Base-by-base conservation (phyloP, 176 grass and related monocot genomes). In the Musa schizocarpa region DNA sequence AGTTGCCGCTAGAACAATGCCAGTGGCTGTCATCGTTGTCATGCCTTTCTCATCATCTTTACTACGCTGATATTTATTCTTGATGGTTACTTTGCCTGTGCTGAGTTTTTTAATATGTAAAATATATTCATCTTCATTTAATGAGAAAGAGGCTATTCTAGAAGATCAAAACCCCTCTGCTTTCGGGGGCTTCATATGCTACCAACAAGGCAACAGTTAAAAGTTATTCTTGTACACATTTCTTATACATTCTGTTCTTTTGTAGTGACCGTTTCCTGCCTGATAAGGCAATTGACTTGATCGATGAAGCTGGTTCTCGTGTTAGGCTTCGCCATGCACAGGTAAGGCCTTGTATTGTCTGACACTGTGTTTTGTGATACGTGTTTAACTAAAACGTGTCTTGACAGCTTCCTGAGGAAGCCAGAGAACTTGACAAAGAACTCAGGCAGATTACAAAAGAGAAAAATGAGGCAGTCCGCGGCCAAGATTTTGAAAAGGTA, bases 251-350 rank as follows among this genome's bases (percentile, higher is more conserved):
- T 58, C 19, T 56, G 9, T 12, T 29, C 13, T 8, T 19, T 16
- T 76, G 51, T 21, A 77, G 75, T 77, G 75, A 65, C 21, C 75
- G 61, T 13, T 77, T 77, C 59, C 75, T 77, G 9, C 75, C 61
- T 53, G 75, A 77, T 23, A 77, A 77, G 52, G 75, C 75, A 66
- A 77, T 77, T 13, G 61, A 77, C 61, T 65, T 77, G 75, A 77
- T 77, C 23, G 75, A 77, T 77, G 75, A 77, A 65, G 75, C 75
- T 66, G 75, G 61, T n/a, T 77, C 75, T 24, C 55, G 59, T 77
- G 75, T 77, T 66, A 64, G 61, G 50, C 75, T 65, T 77, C 29
- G 0, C 12, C 75, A 77, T 65, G 59, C 61, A 52, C 61, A 53
- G 61, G 75, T 77, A 66, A 16, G 61, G 7, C 66, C 20, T 65